Percentiles rank a stretch among this genome's conserved stretches.
These are phyloP conservation scores for Pseudoscleropodium purum DNA, from an alignment of 225 moss, liverwort and hornwort species.

Conservation along the genomic window DNA sequence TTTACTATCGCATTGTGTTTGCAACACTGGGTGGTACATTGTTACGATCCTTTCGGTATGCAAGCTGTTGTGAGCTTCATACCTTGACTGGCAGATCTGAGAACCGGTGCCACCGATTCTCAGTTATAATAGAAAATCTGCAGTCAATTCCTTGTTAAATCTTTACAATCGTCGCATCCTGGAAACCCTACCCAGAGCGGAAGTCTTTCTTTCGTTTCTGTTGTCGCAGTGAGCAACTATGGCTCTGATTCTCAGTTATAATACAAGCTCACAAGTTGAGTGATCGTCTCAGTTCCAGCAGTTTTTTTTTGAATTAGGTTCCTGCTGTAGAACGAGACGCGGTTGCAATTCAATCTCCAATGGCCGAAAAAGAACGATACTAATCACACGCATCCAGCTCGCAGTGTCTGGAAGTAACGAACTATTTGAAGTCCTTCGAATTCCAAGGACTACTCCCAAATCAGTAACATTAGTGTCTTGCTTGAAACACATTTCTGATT, in stretches of 20 bases:
- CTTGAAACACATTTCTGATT: neutral
- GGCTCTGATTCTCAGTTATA: slow-evolving; percentile 13
- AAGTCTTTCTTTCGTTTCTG: neutral
- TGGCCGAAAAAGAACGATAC: slow-evolving; percentile 38
- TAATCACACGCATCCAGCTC: neutral
- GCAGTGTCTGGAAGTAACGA: neutral
- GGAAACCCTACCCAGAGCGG: neutral
- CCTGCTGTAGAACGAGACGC: neutral
- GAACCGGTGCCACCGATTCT: neutral
- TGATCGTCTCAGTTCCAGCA: neutral
- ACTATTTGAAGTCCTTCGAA: neutral
- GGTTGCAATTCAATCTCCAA: neutral
- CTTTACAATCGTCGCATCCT: neutral
- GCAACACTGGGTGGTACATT: neutral
- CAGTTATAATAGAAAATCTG: neutral
- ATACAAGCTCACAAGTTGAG: neutral
- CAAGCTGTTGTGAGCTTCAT: neutral
- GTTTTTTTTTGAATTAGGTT: neutral
- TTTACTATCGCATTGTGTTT: neutral
- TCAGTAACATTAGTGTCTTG: slow-evolving; percentile 15
- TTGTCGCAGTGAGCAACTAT: neutral
- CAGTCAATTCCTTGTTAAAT: neutral
- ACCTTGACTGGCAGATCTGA: neutral
- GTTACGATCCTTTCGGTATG: neutral
- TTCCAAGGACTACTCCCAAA: neutral